Conservation (phyloP, 2,329 filamentous ascomycete genomes). For the Trichoderma brevicompactum region DNA sequence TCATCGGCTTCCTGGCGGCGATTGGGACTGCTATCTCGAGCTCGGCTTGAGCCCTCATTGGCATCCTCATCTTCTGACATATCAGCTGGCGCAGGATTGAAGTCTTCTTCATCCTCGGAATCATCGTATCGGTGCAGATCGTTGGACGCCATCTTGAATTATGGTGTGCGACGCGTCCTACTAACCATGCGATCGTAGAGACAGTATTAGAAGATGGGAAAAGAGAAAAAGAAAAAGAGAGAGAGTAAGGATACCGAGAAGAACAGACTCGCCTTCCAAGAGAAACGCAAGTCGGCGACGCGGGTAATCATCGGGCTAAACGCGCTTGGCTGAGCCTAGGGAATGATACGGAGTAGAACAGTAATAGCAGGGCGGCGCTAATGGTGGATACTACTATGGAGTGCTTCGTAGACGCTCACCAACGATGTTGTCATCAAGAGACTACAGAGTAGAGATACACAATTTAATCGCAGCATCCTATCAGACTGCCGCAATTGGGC, state of each 20-base stretch:
- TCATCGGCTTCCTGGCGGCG: conserved; percentile 38
- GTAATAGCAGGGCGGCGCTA: not conserved
- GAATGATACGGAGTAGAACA: not conserved
- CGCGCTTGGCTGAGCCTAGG: conserved; percentile 21
- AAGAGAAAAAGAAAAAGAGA: conserved; percentile 1
- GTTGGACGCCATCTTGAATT: conserved; percentile 52
- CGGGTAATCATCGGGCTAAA: conserved; percentile 30
- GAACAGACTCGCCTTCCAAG: conserved; percentile 16
- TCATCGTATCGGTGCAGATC: conserved; percentile 59
- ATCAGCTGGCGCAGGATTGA: conserved; percentile 80
- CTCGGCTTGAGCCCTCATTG: conserved; percentile 40
- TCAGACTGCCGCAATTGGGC: no score
- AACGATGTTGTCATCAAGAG: no score
- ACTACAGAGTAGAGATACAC: no score
- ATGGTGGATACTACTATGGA: not conserved
- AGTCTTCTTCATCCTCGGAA: conserved; percentile 81
- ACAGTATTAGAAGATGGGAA: conserved; percentile 4
- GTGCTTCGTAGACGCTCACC: no score
- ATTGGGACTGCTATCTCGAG: conserved; percentile 47
- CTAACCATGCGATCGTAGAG: conserved; percentile 14
- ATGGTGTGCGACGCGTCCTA: conserved; percentile 21
- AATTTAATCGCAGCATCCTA: no score
- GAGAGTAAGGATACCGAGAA: conserved; percentile 15
- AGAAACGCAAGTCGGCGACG: conserved; percentile 26
- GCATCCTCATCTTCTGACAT: conserved; percentile 65